Percentiles rank a stretch among this genome's conserved stretches.
Evolutionary conservation across 2,329 filamentous ascomycete species (phyloP).

Genomic region (Ascochyta clinopodiicola): DNA sequence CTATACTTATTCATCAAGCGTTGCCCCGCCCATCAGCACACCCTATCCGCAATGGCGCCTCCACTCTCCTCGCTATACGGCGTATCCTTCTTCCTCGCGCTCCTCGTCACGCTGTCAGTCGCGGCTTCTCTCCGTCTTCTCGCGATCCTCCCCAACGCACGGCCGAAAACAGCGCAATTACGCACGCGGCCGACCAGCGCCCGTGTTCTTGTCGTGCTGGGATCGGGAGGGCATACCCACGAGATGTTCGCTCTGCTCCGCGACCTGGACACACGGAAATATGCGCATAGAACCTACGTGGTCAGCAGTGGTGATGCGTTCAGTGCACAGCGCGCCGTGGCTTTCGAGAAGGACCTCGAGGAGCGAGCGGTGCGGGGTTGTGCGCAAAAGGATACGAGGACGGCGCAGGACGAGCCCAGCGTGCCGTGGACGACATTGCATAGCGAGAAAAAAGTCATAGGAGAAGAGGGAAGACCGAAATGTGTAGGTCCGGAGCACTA

Average conservation of each 20-base stretch:
- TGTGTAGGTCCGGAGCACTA: conserved; percentile 54
- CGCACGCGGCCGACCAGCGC: conserved; percentile 48
- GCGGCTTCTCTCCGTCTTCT: conserved; percentile 48
- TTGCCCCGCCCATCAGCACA: neutral
- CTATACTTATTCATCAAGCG: neutral
- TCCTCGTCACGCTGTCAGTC: conserved; percentile 44
- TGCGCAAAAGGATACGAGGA: neutral
- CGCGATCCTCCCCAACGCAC: conserved; percentile 47
- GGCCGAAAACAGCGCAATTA: conserved; percentile 23
- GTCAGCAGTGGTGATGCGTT: conserved; percentile 78
- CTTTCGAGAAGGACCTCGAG: conserved; percentile 64
- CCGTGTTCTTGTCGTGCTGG: conserved; percentile 81
- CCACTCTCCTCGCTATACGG: conserved; percentile 28
- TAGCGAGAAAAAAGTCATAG: neutral
- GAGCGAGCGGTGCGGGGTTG: conserved; percentile 16
- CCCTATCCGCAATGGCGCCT: conserved; percentile 27
- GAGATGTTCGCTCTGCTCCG: conserved; percentile 90
- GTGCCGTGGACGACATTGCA: conserved; percentile 6
- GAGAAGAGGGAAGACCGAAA: conserved; percentile 6
- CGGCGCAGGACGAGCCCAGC: neutral
- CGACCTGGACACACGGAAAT: conserved; percentile 56
- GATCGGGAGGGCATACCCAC: conserved; percentile 91
- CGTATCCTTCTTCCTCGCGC: conserved; percentile 40
- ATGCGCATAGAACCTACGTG: conserved; percentile 77
- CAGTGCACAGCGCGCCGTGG: conserved; percentile 67